These are phyloP conservation scores for Wickerhamomyces kurtzmanii DNA, from an alignment of 805 yeast species.

Conservation along the genomic window DNA sequence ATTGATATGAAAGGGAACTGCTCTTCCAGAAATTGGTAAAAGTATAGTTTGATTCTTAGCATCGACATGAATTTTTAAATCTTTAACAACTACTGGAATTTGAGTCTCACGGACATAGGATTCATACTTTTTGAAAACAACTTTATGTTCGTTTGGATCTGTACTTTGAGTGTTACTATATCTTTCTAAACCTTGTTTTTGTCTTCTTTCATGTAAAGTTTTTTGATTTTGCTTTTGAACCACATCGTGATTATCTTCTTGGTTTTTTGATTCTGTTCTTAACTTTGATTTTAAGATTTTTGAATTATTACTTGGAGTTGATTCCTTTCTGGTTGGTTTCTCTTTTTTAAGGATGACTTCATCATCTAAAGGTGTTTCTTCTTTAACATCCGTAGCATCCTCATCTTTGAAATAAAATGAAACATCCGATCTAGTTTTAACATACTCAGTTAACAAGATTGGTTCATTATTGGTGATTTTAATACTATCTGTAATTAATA, in stretches of 20 bases:
- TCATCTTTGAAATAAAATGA: slow-evolving; percentile 79
- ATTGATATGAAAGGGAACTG: slow-evolving; percentile 95
- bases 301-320: slow-evolving; percentile 29
- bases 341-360: slow-evolving; percentile 16
- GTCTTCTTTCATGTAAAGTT: slow-evolving; percentile 75
- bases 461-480: slow-evolving; percentile 53
- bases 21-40: slow-evolving; percentile 88
- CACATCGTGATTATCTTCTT: slow-evolving; percentile 71
- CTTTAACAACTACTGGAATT: slow-evolving; percentile 75
- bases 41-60: slow-evolving; percentile 80
- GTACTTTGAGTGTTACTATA: slow-evolving; percentile 73
- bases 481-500: slow-evolving; percentile 74
- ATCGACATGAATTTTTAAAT: slow-evolving; percentile 81
- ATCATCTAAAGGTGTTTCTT: slow-evolving; percentile 31
- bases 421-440: slow-evolving; percentile 63
- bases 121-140: slow-evolving; percentile 86
- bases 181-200: slow-evolving; percentile 77
- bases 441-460: slow-evolving; percentile 59
- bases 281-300: slow-evolving; percentile 71
- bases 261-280: slow-evolving; percentile 63
- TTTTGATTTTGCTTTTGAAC: slow-evolving; percentile 76
- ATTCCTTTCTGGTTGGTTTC: slow-evolving; percentile 14
- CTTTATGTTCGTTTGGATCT: slow-evolving; percentile 46
- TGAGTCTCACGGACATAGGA: slow-evolving; percentile 91
- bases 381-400: slow-evolving; percentile 30